Percentiles rank a stretch among this genome's conserved stretches.
phyloP scores from a whole-genome alignment of 495 filamentous ascomycete genomes.

The Trichocladium uniseriatum region DNA sequence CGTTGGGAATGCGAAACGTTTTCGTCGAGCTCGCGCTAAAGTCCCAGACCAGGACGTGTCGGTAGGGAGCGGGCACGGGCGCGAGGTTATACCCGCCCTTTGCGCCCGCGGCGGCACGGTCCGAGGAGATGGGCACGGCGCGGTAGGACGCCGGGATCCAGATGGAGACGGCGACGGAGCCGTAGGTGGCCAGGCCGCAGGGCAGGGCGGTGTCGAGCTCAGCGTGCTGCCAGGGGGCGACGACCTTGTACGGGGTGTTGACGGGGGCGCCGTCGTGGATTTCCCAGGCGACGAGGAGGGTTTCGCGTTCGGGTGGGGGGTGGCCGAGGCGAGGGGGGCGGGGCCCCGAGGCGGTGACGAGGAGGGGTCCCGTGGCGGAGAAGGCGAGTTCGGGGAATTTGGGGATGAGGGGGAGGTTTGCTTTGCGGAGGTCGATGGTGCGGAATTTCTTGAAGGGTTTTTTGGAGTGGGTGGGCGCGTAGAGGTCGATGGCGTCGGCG shows the following conservation, averaged over 20 bases:
- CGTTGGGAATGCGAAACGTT: constrained; percentile 30
- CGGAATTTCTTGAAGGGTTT: constrained; percentile 59
- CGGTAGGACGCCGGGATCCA: constrained; percentile 31
- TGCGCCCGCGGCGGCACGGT: constrained; percentile 16
- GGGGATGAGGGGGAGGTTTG: constrained; percentile 25
- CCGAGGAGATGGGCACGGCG: constrained; percentile 22
- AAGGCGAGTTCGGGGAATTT: constrained; percentile 32
- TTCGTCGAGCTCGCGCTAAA: constrained; percentile 23
- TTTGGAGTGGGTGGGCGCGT: constrained; percentile 58
- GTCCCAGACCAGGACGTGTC: constrained; percentile 30
- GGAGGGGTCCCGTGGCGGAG: constrained; percentile 26
- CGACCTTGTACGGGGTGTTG: constrained; percentile 25
- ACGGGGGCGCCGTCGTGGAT: constrained; percentile 17
- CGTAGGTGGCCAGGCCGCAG: constrained; percentile 24
- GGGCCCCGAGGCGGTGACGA: constrained; percentile 28
- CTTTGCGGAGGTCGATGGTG: constrained; percentile 51
- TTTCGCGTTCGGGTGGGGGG: constrained; percentile 27
- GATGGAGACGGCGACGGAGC: constrained; percentile 26
- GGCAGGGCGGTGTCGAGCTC: constrained; percentile 31
- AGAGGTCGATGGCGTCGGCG: constrained; percentile 40
- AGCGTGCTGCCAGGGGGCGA: constrained; percentile 28
- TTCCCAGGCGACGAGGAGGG: constrained; percentile 28
- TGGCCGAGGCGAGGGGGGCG: constrained; percentile 26
- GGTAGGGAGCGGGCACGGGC: constrained; percentile 20
- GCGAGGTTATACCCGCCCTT: constrained; percentile 21